These are phyloP conservation scores for Venturia nashicola DNA, from an alignment of 2,329 filamentous ascomycete species.

Conservation along the genomic window DNA sequence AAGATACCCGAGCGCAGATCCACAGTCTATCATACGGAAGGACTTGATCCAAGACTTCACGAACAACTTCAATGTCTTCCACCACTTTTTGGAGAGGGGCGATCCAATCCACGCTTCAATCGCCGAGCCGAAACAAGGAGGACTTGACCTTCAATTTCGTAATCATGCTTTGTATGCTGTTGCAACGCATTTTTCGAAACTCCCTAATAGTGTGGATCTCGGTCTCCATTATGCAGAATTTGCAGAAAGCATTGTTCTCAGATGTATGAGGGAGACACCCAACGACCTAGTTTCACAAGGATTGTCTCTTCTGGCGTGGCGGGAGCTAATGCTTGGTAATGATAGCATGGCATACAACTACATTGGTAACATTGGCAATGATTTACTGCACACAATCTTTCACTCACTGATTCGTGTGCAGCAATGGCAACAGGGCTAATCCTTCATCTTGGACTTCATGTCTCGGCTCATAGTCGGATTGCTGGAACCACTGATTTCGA, in stretches of 20 bases:
- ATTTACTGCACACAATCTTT: background rate
- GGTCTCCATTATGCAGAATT: background rate
- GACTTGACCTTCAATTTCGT: background rate
- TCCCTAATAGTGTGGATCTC: background rate
- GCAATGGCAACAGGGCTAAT: background rate
- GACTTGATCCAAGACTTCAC: background rate
- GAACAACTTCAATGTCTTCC: background rate
- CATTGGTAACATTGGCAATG: background rate
- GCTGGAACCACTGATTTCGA: background rate
- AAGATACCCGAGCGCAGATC: background rate
- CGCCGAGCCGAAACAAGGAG: background rate
- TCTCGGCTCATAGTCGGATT: background rate
- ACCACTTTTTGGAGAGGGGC: background rate
- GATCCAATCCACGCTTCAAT: background rate
- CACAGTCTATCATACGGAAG: background rate
- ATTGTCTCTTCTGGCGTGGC: background rate
- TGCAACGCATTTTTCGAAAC: background rate
- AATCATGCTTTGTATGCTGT: background rate
- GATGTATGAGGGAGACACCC: background rate
- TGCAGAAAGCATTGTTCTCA: background rate
- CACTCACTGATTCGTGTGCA: background rate
- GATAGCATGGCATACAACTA: conserved; percentile 3
- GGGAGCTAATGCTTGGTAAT: background rate
- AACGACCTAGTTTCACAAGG: background rate
- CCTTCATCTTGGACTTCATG: conserved; percentile 2